Percentiles rank a stretch among this genome's conserved stretches.
phyloP scores from a whole-genome alignment of 441 rosid species.

The Macaranga tanarius region DNA sequence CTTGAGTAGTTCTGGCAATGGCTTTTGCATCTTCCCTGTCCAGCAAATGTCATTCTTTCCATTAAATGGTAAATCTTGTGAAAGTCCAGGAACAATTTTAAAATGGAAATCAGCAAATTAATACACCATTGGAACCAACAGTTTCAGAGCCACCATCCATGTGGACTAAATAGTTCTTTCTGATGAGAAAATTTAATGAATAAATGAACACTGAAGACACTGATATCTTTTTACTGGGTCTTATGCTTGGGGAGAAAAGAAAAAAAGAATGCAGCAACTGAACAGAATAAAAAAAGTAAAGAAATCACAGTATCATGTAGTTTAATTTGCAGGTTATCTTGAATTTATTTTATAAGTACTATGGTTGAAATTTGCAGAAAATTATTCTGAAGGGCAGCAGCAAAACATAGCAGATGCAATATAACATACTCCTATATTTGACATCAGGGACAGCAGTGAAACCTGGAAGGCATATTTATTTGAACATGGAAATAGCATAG shows the following conservation, averaged over 20 bases:
- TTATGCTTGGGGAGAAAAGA: background rate
- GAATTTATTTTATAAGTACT: background rate
- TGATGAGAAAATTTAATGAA: background rate
- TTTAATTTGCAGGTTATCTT: background rate
- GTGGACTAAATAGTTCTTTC: background rate
- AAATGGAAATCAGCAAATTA: background rate
- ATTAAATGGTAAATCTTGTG: background rate
- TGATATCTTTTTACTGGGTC: background rate
- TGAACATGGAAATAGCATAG: background rate
- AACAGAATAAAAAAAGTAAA: background rate
- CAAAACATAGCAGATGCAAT: background rate
- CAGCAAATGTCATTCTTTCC: constrained; percentile 6
- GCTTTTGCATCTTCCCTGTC: constrained; percentile 93
- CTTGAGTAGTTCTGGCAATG: constrained; percentile 77
- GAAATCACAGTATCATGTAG: background rate
- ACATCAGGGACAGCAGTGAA: background rate
- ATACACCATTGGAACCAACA: background rate
- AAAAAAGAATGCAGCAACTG: background rate
- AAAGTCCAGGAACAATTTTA: background rate
- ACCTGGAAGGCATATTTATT: background rate
- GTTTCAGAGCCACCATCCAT: too few species aligned
- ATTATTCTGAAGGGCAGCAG: background rate
- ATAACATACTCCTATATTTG: background rate
- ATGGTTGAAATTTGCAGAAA: background rate
- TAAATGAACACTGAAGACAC: background rate